Conservation (phyloP, 2,329 filamentous ascomycete species). For the Cadophora luteo-olivacea region DNA sequence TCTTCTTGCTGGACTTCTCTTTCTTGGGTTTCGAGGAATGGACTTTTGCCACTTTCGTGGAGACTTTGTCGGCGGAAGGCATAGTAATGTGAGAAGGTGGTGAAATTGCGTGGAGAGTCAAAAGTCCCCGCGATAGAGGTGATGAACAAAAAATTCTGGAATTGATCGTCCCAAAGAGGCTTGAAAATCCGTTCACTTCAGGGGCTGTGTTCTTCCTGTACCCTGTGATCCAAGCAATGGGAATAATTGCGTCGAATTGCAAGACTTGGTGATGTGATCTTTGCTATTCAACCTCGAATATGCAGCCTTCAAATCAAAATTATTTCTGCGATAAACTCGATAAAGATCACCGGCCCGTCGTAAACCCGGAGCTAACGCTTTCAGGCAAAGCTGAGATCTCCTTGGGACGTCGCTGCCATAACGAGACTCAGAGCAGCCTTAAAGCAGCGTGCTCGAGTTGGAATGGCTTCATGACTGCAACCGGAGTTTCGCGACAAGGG, state of each 20-base stretch:
- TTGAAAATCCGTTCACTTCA: background rate
- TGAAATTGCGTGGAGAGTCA: background rate
- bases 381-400: background rate
- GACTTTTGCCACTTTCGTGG: conserved; percentile 13
- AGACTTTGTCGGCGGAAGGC: conserved; percentile 14
- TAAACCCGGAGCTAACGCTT: conserved; percentile 8
- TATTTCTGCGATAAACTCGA: conserved; percentile 20
- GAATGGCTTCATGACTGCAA: conserved; percentile 15
- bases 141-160: background rate
- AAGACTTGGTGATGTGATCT: background rate
- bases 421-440: background rate
- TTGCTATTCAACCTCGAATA: background rate
- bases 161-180: background rate
- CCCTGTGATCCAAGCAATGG: background rate
- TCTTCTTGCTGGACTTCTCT: conserved; percentile 43
- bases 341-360: background rate
- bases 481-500: background rate
- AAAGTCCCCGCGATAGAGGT: background rate
- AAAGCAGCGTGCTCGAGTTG: background rate
- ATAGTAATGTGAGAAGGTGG: conserved; percentile 5
- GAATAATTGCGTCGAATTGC: background rate
- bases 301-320: conserved; percentile 7
- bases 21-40: conserved; percentile 38
- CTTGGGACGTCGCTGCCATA: background rate
- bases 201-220: background rate